These are phyloP conservation scores for Fagopyrum tataricum DNA, from an alignment of 148 eudicot species.

Conservation along the genomic window DNA sequence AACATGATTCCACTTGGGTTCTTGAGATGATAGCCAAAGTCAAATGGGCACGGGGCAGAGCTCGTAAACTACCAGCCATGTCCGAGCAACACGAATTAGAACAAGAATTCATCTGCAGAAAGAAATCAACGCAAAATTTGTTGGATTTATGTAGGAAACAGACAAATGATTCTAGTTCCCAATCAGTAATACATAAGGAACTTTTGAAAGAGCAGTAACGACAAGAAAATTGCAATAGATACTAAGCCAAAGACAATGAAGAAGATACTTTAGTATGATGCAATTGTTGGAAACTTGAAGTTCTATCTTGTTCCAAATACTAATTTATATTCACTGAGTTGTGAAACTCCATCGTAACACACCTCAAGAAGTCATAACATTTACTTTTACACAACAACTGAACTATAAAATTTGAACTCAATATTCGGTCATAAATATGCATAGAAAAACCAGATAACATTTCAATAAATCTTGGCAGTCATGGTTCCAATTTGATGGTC, in stretches of 20 bases:
- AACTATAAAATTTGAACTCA: not conserved
- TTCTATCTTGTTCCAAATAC: not conserved
- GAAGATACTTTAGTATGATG: not conserved
- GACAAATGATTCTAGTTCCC: slow-evolving; percentile 3
- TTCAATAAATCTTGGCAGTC: too few relatives aligned
- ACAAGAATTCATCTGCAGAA: not conserved
- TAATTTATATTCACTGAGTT: not conserved
- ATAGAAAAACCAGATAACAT: too few relatives aligned
- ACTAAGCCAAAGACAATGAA: not conserved
- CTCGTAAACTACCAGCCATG: not conserved
- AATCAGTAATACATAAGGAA: too few relatives aligned
- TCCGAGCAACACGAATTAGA: not conserved
- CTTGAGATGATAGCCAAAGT: not conserved
- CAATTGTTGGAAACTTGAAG: not conserved
- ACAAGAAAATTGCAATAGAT: not conserved
- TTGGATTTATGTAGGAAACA: not conserved
- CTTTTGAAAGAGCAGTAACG: not conserved
- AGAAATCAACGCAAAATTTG: not conserved
- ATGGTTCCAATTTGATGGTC: too few relatives aligned
- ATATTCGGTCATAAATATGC: not conserved
- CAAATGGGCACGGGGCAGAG: not conserved
- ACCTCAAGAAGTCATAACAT: not conserved
- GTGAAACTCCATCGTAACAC: not conserved
- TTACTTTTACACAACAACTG: not conserved
- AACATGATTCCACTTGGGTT: not conserved